These are phyloP conservation scores for Amauroascus verrucosus DNA, from an alignment of 2,329 filamentous ascomycete genomes.

Conservation along the genomic window DNA sequence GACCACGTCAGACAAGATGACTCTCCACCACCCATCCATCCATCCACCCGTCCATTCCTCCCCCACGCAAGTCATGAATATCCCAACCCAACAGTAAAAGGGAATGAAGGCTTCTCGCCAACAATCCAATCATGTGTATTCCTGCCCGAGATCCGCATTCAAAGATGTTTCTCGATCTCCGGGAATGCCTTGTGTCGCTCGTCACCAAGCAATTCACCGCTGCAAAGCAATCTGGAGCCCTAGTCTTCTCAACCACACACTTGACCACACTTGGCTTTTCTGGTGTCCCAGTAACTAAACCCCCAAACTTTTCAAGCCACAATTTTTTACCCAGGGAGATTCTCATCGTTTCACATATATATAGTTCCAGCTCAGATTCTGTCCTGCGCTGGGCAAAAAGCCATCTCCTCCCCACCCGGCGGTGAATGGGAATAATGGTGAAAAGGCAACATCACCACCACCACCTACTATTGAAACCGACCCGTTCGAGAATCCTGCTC, in stretches of 20 bases:
- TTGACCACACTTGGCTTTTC: constrained; percentile 28
- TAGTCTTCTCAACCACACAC: constrained; percentile 34
- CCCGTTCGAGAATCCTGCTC: constrained; percentile 35
- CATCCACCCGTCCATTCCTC: no score
- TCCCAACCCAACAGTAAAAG: no score
- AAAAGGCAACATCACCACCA: constrained; percentile 13
- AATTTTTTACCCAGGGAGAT: neutral
- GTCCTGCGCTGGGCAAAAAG: constrained; percentile 40
- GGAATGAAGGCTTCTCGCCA: no score
- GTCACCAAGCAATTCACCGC: constrained; percentile 29
- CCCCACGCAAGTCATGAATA: no score
- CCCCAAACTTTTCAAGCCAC: constrained; percentile 2
- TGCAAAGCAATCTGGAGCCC: constrained; percentile 29
- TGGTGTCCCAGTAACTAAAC: constrained; percentile 26
- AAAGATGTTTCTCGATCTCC: constrained; percentile 30
- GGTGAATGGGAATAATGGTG: constrained; percentile 15
- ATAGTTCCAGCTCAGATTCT: constrained; percentile 42
- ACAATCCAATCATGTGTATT: no score
- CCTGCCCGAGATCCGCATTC: neutral
- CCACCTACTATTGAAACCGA: no score
- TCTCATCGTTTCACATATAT: neutral
- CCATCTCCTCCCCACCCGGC: constrained; percentile 19
- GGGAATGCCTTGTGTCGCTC: constrained; percentile 28
- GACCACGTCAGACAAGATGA: no score
- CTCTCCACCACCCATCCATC: no score